Evolutionary conservation across 2,329 filamentous ascomycete species (phyloP).

Genomic region (Pezicula carpinea): DNA sequence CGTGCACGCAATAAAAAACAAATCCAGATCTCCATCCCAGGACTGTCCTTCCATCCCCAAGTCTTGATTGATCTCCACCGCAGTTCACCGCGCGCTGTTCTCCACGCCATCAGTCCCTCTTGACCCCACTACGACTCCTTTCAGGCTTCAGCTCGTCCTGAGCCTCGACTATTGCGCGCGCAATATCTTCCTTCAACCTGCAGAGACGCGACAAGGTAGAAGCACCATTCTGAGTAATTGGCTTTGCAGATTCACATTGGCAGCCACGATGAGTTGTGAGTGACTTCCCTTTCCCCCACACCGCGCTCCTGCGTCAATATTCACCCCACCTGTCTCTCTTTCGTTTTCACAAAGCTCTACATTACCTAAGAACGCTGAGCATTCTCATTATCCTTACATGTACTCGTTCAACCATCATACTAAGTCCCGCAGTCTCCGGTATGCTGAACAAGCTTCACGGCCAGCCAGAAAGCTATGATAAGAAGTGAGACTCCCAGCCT

Average conservation of each 20-base stretch:
- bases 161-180: background rate
- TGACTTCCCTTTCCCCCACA: conserved; percentile 3
- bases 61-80: no score
- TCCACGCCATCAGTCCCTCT: no score
- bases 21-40: no score
- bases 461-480: conserved; percentile 97
- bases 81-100: no score
- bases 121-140: background rate
- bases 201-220: background rate
- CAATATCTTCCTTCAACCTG: no score
- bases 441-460: conserved; percentile 96
- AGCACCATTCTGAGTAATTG: background rate
- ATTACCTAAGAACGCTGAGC: background rate
- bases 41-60: no score
- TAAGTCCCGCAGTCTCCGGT: conserved; percentile 57
- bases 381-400: background rate
- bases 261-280: conserved; percentile 30
- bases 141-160: background rate
- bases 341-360: background rate
- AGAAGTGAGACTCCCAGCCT: conserved; percentile 62
- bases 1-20: no score
- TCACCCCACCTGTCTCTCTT: background rate
- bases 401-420: background rate
- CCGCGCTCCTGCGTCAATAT: background rate
- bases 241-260: conserved; percentile 5